Evolutionary conservation across 371 early-diverging fungal genomes (phyloP).

Genomic region (Apophysomyces trapeziformis): DNA sequence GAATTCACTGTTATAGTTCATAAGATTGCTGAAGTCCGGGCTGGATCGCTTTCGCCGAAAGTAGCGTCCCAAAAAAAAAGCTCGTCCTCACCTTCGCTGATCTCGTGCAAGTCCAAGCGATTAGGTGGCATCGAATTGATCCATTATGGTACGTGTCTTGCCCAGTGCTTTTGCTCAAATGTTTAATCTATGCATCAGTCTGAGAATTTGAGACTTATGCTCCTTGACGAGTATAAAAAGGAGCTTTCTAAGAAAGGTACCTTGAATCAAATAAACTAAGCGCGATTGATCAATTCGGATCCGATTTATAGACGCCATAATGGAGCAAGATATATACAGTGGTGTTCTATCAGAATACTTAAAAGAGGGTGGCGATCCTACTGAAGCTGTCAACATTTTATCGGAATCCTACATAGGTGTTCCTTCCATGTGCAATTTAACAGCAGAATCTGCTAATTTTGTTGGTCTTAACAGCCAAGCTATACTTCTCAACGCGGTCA

Average conservation of each 20-base stretch:
- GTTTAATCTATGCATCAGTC: background rate
- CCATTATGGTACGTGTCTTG: background rate
- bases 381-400: conserved; percentile 62
- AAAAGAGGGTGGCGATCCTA: conserved; percentile 65
- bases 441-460: conserved; percentile 45
- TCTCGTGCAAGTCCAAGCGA: background rate
- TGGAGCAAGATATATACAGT: conserved; percentile 60
- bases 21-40: too few relatives aligned
- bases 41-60: too few relatives aligned
- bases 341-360: conserved; percentile 54
- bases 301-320: conserved; percentile 56
- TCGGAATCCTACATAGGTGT: conserved; percentile 69
- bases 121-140: background rate
- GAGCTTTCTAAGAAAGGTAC: conserved; percentile 5
- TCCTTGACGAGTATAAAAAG: conserved; percentile 3
- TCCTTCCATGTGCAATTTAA: conserved; percentile 70
- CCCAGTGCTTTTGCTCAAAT: background rate
- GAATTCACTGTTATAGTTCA: too few relatives aligned
- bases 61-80: too few relatives aligned
- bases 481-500: conserved; percentile 58
- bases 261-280: background rate
- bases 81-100: too few relatives aligned
- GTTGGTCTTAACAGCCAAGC: conserved; percentile 50
- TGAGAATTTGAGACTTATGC: conserved; percentile 6
- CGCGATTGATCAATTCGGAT: background rate